Evolutionary conservation across 2,329 filamentous ascomycete genomes (phyloP).

Genomic region (Endothia cerciana): DNA sequence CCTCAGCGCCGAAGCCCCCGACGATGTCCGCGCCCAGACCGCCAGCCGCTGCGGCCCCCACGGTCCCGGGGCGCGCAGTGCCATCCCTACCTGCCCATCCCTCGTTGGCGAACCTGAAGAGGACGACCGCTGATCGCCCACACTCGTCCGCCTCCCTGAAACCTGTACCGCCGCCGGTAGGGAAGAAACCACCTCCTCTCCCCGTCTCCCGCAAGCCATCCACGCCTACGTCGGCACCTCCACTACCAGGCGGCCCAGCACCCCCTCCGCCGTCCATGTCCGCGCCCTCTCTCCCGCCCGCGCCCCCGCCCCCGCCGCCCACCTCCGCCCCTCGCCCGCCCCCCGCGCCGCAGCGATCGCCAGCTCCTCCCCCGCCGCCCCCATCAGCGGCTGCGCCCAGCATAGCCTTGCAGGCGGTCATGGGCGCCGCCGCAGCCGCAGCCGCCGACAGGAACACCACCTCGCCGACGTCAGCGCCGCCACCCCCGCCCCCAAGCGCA

Average conservation of each 20-base stretch:
- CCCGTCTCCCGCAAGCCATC: conserved; percentile 65
- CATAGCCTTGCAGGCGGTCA: conserved; percentile 46
- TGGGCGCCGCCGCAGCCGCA: conserved; percentile 41
- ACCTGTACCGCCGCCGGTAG: conserved; percentile 77
- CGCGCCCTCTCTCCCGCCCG: conserved; percentile 46
- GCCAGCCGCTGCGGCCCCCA: conserved; percentile 62
- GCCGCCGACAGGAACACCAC: conserved; percentile 31
- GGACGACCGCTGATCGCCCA: conserved; percentile 60
- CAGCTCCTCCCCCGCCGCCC: conserved; percentile 31
- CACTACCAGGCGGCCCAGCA: conserved; percentile 37
- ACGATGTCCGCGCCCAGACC: conserved; percentile 60
- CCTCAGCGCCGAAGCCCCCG: conserved; percentile 58
- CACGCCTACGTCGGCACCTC: conserved; percentile 41
- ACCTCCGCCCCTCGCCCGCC: conserved; percentile 42
- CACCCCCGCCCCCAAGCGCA: conserved; percentile 42
- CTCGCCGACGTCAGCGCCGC: conserved; percentile 37
- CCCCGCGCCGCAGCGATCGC: conserved; percentile 18
- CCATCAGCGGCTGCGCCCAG: conserved; percentile 38
- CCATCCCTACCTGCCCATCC: conserved; percentile 54
- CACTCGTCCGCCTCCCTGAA: conserved; percentile 62
- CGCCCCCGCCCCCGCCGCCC: conserved; percentile 49
- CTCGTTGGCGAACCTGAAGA: conserved; percentile 64
- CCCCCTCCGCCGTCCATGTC: conserved; percentile 46
- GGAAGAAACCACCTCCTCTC: conserved; percentile 73
- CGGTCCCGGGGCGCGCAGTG: conserved; percentile 59